These are phyloP conservation scores for Scutellaria barbata DNA, from an alignment of 257 asterid species.

Conservation along the genomic window DNA sequence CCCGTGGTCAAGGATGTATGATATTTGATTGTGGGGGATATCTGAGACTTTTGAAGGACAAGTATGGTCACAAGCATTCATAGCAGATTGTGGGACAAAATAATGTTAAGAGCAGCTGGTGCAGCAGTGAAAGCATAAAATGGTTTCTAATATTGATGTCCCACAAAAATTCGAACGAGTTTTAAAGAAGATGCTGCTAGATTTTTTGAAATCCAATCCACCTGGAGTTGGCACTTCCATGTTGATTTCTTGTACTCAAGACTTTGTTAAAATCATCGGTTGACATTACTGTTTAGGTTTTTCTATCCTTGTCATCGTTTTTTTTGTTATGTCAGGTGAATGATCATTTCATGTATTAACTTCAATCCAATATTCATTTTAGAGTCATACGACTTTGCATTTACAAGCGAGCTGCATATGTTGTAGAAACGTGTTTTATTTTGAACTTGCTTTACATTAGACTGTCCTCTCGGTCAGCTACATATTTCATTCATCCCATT, in stretches of 20 bases:
- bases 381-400: not conserved
- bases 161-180: not conserved
- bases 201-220: not conserved
- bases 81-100: not conserved
- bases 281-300: not conserved
- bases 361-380: not conserved
- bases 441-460: not conserved
- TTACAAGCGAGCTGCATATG: not conserved
- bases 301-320: no score
- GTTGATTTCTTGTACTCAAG: not conserved
- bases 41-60: no score
- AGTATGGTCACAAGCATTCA: not conserved
- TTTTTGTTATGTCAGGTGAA: no score
- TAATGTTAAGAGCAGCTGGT: not conserved
- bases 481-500: not conserved
- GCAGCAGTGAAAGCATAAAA: not conserved
- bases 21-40: no score
- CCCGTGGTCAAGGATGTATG: not conserved
- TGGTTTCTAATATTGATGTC: not conserved
- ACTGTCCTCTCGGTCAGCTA: slow-evolving; percentile 11
- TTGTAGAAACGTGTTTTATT: slow-evolving; percentile 1
- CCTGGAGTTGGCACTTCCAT: not conserved
- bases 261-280: not conserved
- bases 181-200: not conserved
- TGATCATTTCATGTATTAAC: not conserved